Conservation (phyloP, 257 asterid species). For the Lantana camara region DNA sequence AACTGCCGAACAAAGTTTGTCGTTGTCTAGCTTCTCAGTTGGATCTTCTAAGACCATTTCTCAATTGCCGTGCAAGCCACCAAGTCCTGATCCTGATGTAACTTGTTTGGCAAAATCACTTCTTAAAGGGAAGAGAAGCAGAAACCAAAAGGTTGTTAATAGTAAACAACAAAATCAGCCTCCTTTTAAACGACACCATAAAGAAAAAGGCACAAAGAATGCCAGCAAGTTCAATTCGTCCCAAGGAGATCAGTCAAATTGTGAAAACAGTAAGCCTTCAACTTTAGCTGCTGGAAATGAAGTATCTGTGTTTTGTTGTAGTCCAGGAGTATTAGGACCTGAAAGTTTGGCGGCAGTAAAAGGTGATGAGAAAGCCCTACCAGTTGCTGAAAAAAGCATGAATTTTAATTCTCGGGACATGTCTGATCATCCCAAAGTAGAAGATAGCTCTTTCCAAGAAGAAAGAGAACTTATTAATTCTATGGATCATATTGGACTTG, state of each 20-base stretch:
- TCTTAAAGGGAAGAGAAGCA: slow-evolving; percentile 65
- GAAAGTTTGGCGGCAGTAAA: slow-evolving; percentile 28
- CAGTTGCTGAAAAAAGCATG: slow-evolving; percentile 36
- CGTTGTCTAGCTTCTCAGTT: slow-evolving; percentile 35
- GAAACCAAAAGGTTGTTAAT: slow-evolving; percentile 38
- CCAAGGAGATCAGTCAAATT: slow-evolving; percentile 32
- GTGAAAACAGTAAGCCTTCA: slow-evolving; percentile 24
- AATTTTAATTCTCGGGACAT: slow-evolving; percentile 36
- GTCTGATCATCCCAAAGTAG: slow-evolving; percentile 40
- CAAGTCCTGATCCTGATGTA: slow-evolving; percentile 42
- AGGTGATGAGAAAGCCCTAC: slow-evolving; percentile 35
- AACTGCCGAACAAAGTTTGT: slow-evolving; percentile 46
- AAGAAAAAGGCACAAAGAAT: slow-evolving; percentile 29
- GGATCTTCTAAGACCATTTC: slow-evolving; percentile 39
- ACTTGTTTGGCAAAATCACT: slow-evolving; percentile 38
- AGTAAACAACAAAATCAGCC: slow-evolving; percentile 28
- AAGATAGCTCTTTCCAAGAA: slow-evolving; percentile 30
- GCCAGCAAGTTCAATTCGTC: slow-evolving; percentile 35
- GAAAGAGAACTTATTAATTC: slow-evolving; percentile 34
- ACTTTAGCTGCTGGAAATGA: slow-evolving; percentile 27
- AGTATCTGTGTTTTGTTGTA: slow-evolving; percentile 20
- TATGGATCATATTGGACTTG: slow-evolving; percentile 18
- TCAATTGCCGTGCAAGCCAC: slow-evolving; percentile 35
- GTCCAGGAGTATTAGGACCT: slow-evolving; percentile 37
- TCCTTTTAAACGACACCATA: slow-evolving; percentile 31